Evolutionary conservation across 2,329 filamentous ascomycete genomes (phyloP), one percentile per base, ranked within the genome.

Genomic region (Emmonsiellopsis sp.): DNA sequence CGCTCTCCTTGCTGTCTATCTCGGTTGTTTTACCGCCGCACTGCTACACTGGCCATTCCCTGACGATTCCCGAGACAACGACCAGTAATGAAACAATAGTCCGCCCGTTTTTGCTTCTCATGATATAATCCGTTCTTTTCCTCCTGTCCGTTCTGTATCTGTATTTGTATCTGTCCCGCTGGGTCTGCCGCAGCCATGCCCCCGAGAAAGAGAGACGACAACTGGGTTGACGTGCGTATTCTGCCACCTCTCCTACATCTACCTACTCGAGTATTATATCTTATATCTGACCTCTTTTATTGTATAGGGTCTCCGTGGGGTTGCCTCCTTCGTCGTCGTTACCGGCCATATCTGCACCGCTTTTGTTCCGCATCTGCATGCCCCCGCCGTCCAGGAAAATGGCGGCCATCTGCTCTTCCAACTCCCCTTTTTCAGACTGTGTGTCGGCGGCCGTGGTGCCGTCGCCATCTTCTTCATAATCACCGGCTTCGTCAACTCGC

Each of bases 281-380:
- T 50, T 41, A 54, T 40, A 7, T 9, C 34, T 41, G 35, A n/a
- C 49, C 38, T 51, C 34, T 44, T 15, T 15, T 20, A 11, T 15
- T 9, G 20, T 32, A n/a, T 32, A 74, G 71, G 71, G 71, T 57
- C 64, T 74, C 32, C 68, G 71, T 31, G 71, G 71, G 32, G 58
- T 71, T 51, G 71, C 71, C 5, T 71, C 70, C 11, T 69, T 73
- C 55, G 66, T 70, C 59, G 71, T 73, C 48, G 70, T 74, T 20
- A 68, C 63, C 47, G 71, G 71, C 54, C 70, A 74, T 55, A 59
- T 74, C 35, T 72, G 69, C 57, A 72, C 71, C 16, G 65, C 68
- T 8, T 70, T 73, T 49, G 69, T 70, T 35, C 68, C 68, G 2
- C 69, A 68, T 65, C 60, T 73, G 38, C 71, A 73, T 54, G 59